These are phyloP conservation scores for Yamadazyma olivae DNA, from an alignment of 805 yeast genomes.

Conservation along the genomic window DNA sequence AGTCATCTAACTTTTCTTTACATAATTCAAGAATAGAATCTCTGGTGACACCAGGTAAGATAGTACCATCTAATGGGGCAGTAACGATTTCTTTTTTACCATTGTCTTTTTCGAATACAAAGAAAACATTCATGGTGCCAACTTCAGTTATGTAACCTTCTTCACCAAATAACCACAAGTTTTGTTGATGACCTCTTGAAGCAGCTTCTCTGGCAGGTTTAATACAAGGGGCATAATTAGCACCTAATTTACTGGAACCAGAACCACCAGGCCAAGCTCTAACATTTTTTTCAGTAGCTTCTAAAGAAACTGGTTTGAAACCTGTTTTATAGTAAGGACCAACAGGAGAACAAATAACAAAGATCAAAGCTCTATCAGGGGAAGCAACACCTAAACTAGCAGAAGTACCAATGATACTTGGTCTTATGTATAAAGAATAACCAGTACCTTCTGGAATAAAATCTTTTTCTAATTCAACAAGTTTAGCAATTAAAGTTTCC, in stretches of 20 bases:
- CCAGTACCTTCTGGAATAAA: constrained; percentile 86
- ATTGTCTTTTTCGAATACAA: constrained; percentile 73
- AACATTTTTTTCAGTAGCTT: constrained; percentile 93
- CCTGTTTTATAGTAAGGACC: constrained; percentile 93
- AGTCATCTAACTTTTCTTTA: constrained; percentile 66
- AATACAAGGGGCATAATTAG: constrained; percentile 95
- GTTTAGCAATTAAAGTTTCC: constrained; percentile 69
- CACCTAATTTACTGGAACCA: constrained; percentile 95
- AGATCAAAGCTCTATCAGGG: constrained; percentile 80
- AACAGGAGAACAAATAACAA: constrained; percentile 90
- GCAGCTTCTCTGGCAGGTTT: constrained; percentile 91
- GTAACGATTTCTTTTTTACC: constrained; percentile 92
- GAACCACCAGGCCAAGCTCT: constrained; percentile 99
- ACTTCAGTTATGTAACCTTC: constrained; percentile 88
- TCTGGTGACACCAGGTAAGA: constrained; percentile 94
- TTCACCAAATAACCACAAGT: constrained; percentile 93
- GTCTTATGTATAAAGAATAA: constrained; percentile 89
- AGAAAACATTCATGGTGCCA: constrained; percentile 96
- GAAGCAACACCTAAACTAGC: constrained; percentile 82
- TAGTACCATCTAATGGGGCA: constrained; percentile 96
- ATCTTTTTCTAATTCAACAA: constrained; percentile 68
- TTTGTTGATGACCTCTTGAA: constrained; percentile 88
- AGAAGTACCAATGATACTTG: constrained; percentile 92
- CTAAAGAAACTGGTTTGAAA: constrained; percentile 90
- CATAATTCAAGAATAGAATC: constrained; percentile 80